These are phyloP conservation scores for Omphalotus olearius DNA, from an alignment of 1,284 basidiomycete genomes.

Conservation along the genomic window DNA sequence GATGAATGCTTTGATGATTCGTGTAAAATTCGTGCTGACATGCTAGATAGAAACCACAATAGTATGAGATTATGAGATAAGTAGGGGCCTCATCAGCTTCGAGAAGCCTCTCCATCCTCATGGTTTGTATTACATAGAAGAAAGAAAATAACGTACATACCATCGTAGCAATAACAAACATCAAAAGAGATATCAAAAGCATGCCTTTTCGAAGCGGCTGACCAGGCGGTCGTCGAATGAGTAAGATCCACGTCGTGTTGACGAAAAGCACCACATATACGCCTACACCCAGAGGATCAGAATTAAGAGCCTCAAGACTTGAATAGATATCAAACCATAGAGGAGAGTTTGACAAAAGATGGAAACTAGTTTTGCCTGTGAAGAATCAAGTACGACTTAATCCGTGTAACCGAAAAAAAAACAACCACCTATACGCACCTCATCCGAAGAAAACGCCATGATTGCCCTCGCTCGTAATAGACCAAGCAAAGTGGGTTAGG, in stretches of 20 bases:
- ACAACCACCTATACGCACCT: too few relatives aligned
- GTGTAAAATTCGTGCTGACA: constrained; percentile 20
- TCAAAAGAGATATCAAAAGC: constrained; percentile 20
- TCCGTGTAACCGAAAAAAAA: too few relatives aligned
- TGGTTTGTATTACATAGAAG: too few relatives aligned
- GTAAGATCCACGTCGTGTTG: constrained; percentile 21
- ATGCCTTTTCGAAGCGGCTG: constrained; percentile 19
- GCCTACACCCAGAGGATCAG: constrained; percentile 13
- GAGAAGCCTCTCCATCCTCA: too few relatives aligned
- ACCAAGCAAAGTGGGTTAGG: too few relatives aligned
- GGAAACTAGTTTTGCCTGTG: too few relatives aligned
- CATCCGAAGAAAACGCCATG: too few relatives aligned
- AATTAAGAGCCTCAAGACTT: neutral
- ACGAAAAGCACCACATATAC: constrained; percentile 21
- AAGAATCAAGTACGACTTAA: neutral
- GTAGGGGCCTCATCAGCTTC: too few relatives aligned
- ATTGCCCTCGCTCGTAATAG: too few relatives aligned
- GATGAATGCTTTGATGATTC: constrained; percentile 20
- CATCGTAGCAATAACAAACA: constrained; percentile 26
- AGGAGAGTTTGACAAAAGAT: constrained; percentile 10
- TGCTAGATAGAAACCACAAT: constrained; percentile 3
- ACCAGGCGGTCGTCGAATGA: constrained; percentile 15
- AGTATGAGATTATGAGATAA: constrained; percentile 19
- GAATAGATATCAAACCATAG: constrained; percentile 11
- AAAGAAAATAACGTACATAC: constrained; percentile 8